Conservation (phyloP, 2,329 filamentous ascomycete genomes). For the Claviceps sp. region DNA sequence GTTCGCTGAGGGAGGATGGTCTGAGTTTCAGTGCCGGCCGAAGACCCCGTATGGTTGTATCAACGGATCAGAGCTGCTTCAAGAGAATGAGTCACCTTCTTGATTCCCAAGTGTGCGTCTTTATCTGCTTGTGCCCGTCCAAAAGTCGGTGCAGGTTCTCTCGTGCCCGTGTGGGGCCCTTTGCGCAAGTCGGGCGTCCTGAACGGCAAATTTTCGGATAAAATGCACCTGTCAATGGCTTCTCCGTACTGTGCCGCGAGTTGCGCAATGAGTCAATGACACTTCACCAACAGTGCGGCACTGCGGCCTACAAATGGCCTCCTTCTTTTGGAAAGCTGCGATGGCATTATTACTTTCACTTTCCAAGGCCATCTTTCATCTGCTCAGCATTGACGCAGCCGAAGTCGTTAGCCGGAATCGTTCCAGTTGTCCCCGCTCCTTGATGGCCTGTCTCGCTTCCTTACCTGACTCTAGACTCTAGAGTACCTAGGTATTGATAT, state of each 20-base stretch:
- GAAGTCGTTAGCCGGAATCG: too few relatives aligned
- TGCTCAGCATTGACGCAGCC: too few relatives aligned
- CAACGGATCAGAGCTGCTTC: constrained; percentile 1
- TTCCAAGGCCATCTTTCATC: too few relatives aligned
- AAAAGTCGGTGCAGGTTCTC: constrained; percentile 26
- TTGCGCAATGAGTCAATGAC: background rate
- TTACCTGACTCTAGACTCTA: too few relatives aligned
- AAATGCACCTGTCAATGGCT: constrained; percentile 1
- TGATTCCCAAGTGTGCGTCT: constrained; percentile 18
- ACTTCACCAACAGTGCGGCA: background rate
- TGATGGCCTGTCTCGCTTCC: too few relatives aligned
- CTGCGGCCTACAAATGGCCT: too few relatives aligned
- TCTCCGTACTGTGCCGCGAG: background rate
- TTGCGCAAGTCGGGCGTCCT: constrained; percentile 4
- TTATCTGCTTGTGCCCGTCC: constrained; percentile 23
- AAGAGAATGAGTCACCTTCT: background rate
- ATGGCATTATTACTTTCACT: too few relatives aligned
- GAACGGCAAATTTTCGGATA: constrained; percentile 18
- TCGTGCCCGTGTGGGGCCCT: constrained; percentile 22
- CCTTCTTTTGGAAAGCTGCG: too few relatives aligned
- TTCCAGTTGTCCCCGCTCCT: too few relatives aligned
- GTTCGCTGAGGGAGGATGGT: background rate
- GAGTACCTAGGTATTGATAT: background rate
- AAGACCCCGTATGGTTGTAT: background rate
- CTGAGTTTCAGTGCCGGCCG: constrained; percentile 1